Evolutionary conservation across 148 eudicot species (phyloP), one percentile per base, ranked within the genome.

Genomic region (Amaranthus cruentus): DNA sequence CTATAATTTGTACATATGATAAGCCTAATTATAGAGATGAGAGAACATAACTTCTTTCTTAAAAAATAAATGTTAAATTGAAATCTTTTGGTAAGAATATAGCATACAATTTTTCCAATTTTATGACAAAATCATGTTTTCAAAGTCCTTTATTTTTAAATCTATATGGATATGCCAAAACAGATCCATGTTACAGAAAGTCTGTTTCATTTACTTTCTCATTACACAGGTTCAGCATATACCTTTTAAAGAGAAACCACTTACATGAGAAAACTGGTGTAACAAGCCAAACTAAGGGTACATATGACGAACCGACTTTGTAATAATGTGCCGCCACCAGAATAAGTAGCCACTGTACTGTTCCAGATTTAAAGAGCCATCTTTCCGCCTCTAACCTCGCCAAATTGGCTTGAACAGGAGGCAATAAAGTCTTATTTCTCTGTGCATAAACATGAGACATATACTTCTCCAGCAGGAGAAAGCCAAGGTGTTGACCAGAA

Each of bases 241-340:
- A 70, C 38, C 38, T 1, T 28, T 28, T 28, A 47, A 73, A 10
- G 57, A 28, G 14, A 47, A 67, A 57, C 11, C 70, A 90, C 98
- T 94, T 87, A 94, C 98, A 95, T 69, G 98, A 83, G 83, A 95
- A 95, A 56, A 92, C 93, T 56, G 98, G 98, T 47, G 90, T 83
- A 60, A 84, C 85, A 73, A 91, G 87, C 98, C 98, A 95, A 77
- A 81, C 81, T 79, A 91, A 83, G 59, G 98, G 85, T 51, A 95
- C 42, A 83, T 88, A 95, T 7, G 98, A 79, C 56, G 96, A 85
- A 47, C 96, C 97, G 55, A 90, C 76, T 83, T 83, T 90, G 65
- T 78, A 95, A 72, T 87, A 88, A 78, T 85, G 83, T 75, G 90
- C 90, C 8, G 83, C 66, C 55, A 81, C 74, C 79, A 95, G 78